Evolutionary conservation across 2,329 filamentous ascomycete genomes (phyloP).

Genomic region (Fusarium sp.): DNA sequence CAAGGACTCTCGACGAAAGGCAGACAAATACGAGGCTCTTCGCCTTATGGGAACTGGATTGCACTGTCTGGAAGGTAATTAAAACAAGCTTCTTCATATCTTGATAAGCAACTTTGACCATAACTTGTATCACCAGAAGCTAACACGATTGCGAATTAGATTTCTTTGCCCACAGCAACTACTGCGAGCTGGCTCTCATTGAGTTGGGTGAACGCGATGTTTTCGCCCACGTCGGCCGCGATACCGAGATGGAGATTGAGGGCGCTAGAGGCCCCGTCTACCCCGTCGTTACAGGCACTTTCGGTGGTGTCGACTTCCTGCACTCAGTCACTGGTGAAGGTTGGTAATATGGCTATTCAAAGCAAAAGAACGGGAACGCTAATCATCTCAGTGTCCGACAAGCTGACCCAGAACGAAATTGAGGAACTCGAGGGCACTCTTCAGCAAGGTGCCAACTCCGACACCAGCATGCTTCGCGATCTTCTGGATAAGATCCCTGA

Average conservation of each 20-base stretch:
- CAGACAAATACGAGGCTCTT: slow-evolving; percentile 88
- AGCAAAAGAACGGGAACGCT: slow-evolving; percentile 5
- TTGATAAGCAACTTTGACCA: neutral
- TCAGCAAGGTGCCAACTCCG: slow-evolving; percentile 69
- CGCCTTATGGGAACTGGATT: slow-evolving; percentile 87
- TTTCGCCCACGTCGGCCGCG: slow-evolving; percentile 87
- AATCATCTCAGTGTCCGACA: slow-evolving; percentile 76
- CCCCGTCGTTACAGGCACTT: slow-evolving; percentile 89
- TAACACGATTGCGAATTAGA: slow-evolving; percentile 61
- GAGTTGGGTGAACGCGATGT: slow-evolving; percentile 84
- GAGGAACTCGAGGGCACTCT: slow-evolving; percentile 89
- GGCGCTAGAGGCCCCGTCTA: slow-evolving; percentile 77
- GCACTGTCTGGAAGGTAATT: slow-evolving; percentile 83
- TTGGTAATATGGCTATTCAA: slow-evolving; percentile 45
- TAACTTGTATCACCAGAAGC: neutral
- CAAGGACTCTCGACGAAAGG: slow-evolving; percentile 64
- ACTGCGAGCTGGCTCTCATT: slow-evolving; percentile 86
- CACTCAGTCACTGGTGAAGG: slow-evolving; percentile 83
- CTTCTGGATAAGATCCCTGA: slow-evolving; percentile 85
- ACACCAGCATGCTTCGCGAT: slow-evolving; percentile 81
- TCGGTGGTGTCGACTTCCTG: slow-evolving; percentile 93
- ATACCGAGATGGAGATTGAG: slow-evolving; percentile 76
- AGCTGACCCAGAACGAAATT: slow-evolving; percentile 90
- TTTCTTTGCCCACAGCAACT: slow-evolving; percentile 94
- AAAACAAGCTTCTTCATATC: neutral